Base-by-base conservation (phyloP, 2,329 filamentous ascomycete genomes). In the Scytalidium lignicola region DNA sequence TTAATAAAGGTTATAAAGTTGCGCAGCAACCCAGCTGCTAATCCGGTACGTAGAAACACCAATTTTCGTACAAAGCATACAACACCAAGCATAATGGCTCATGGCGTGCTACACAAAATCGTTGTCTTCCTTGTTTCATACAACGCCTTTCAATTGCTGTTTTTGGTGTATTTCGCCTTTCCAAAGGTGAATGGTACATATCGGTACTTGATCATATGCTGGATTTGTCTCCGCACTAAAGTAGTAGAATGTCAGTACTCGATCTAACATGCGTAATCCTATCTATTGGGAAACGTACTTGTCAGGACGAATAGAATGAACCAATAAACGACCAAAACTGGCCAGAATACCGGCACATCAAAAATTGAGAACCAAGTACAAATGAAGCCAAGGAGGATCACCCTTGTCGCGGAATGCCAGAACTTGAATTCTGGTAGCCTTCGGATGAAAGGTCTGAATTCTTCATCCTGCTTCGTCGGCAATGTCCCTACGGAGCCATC, bases 181-280 rank as follows among this genome's bases (percentile, higher is more conserved):
- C 91, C 91, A 58, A 95, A 83, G 39, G 88, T 85, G 74, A 96
- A 96, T 39, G 91, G 90, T 23, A 96, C 90, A 67, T 96, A 99
- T 73, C 92, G 89, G 76, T 97, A 99, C 77, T 97, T 99, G 80
- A 99, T 92, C 93, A 99, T 99, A 74, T 97, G 93, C 75, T 99
- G 93, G 62, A 99, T 99, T 74, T 99, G 93, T 77, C 93, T 89
- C 71, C 93, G 84, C 93, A 99, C 90, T 95, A 61, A 23, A 18
- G 44, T 58, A 51, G 57, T 54, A 44, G 48, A 12, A 4, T 10
- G 10, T 46, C 28, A 15, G 22, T 44, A 20, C 17, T 44, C 43
- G 21, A 18, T 40, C 2, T n/a, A 37, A 48, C 29, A 22, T 29
- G 32, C 18, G 45, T 26, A 20, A 40, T 17, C 29, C 17, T 8